Base-by-base conservation (phyloP, 805 yeast species). In the Hanseniaspora vineae region DNA sequence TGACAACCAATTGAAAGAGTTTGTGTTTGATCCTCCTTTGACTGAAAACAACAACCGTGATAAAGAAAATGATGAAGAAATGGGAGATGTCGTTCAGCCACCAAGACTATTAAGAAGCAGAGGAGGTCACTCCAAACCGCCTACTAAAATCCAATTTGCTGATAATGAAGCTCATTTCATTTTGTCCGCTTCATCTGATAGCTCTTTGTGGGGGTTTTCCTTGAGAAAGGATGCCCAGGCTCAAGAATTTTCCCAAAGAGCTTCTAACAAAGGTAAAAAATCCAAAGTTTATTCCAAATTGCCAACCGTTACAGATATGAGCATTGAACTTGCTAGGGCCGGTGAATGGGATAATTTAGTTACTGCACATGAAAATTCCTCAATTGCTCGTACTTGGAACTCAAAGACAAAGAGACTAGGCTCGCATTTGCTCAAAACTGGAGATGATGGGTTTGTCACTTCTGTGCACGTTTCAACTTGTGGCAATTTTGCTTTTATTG, bases 91-190 rank as follows among this genome's bases (percentile, higher is more conserved):
- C 32, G 81, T 84, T 5, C 77, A 88, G 12, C 95, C 96, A 1
- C 97, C 98, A 42, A 80, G 98, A 59, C 78, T 81, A 51, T 70
- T 94, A 57, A 78, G 98, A 62, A 84, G 95, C 1, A 77, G 98
- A 60, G 97, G 97, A 57, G 99, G 99, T n/a, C 98, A 92, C 62
- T 78, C 95, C 3, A 82, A 84, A 31, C 95, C 98, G 2, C 94
- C 97, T 2, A 72, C 82, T 0, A 60, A 77, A 5, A 77, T 92
- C 39, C 68, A 70, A 20, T 92, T 92, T 64, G 85, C 94, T 5
- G 83, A 84, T 55, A 79, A 78, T 45, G 78, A 78, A 44, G 79
- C 95, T 2, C 98, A 94, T 65, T 85, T 79, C 63, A 59, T 94
- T 11, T 72, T 85, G 47, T 85, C 96, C 46, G 94, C 94, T 1